phyloP scores from a whole-genome alignment of 495 filamentous ascomycete genomes.

The Amniculicola lignicola region DNA sequence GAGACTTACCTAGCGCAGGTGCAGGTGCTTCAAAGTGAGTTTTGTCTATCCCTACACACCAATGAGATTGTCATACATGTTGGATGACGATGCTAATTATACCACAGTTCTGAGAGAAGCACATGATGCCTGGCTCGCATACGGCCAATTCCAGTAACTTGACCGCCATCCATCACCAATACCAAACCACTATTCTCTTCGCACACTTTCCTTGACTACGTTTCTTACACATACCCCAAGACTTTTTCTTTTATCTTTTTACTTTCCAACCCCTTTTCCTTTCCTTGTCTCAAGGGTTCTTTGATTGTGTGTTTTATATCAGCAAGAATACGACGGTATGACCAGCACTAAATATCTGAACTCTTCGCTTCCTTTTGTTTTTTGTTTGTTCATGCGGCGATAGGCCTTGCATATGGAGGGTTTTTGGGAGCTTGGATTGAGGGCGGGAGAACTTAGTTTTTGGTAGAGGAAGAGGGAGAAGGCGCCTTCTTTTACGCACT shows the following conservation, averaged over 20 bases:
- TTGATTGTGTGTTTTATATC: neutral
- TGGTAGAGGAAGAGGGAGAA: no score
- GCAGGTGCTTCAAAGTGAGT: conserved; percentile 34
- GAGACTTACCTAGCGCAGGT: conserved; percentile 29
- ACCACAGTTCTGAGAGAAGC: conserved; percentile 36
- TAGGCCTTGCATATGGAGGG: neutral
- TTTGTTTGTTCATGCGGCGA: neutral
- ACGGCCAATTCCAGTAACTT: conserved; percentile 19
- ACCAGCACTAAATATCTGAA: neutral
- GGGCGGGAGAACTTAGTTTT: no score
- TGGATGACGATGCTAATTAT: no score
- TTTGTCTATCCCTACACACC: neutral
- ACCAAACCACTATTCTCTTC: neutral
- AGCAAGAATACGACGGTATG: neutral
- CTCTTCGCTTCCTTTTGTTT: neutral
- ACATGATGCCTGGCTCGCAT: conserved; percentile 34
- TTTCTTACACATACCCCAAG: conserved; percentile 16
- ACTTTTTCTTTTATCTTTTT: conserved; percentile 1
- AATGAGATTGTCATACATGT: conserved; percentile 11
- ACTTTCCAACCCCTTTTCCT: neutral
- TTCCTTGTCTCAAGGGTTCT: neutral
- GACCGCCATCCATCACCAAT: neutral
- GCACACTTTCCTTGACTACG: neutral
- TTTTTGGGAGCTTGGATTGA: no score
- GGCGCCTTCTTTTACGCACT: neutral